Base-by-base conservation (phyloP, 495 filamentous ascomycete species). In the Penicillium ucsense region DNA sequence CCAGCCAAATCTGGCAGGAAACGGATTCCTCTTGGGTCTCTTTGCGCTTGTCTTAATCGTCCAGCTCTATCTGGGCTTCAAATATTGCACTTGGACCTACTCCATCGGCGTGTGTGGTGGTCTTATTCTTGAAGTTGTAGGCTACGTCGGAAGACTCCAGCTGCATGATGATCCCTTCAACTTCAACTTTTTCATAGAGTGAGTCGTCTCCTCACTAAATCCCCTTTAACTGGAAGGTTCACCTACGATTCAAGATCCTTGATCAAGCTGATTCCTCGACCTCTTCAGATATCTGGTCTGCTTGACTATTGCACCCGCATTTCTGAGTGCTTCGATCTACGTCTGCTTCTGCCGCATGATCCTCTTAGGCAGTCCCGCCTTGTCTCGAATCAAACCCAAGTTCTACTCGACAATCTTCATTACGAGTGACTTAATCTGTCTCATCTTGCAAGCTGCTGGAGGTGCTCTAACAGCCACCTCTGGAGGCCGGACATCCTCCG, bases 251-350 rank as follows among this genome's bases (percentile, higher is more conserved):
- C 20, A 20, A 20, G 1, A 20, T 20, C 1, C 20, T 20, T 34
- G 20, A 8, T 38, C 38, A 45, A 51, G 41, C 10, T 6, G 2
- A 6, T 35, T 38, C 10, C 37, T 28, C 20, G 36, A 45, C 34
- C 29, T 47, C 47, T 49, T 46, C 38, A 27, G 31, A 33, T 32
- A 48, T 30, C 28, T 47, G 11, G 39, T 10, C 7, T 43, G 34
- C 38, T 52, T 59, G 52, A 38, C 62, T 80, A 6, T 80, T 48
- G 78, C 64, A 2, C 78, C 78, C 5, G 76, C 76, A 42, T 76
- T 82, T 54, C 59, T 82, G 51, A 67, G 68, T 35, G 79, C 76
- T 8, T 66, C 65, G 20, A 72, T 82, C 53, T 82, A 82, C 56
- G 61, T 81, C 32, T 76, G 69, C 61, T 67, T 82, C 1, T 67